phyloP scores from a whole-genome alignment of 1,284 basidiomycete species.

The Singerocomus inundabilis region DNA sequence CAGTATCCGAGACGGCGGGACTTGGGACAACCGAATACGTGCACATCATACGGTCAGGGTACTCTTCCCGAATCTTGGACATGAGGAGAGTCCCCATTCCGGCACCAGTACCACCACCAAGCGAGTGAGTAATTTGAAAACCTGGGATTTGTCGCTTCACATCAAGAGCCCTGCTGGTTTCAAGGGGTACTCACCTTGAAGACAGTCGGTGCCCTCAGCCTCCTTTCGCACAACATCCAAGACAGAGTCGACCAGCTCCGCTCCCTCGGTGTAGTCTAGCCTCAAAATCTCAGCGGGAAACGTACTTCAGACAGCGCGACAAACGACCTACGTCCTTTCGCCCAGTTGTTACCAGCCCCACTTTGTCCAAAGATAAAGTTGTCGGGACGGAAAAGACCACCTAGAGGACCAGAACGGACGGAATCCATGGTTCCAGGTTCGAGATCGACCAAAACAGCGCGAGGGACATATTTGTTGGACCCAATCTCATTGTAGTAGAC shows the following conservation, averaged over 20 bases:
- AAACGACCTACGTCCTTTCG: slow-evolving; percentile 79
- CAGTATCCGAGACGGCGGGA: slow-evolving; percentile 96
- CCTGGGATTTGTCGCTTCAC: slow-evolving; percentile 42
- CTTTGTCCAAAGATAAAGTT: slow-evolving; percentile 91
- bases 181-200: slow-evolving; percentile 65
- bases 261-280: slow-evolving; percentile 91
- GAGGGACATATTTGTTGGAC: slow-evolving; percentile 93
- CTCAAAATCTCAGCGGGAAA: neutral
- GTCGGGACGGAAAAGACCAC: slow-evolving; percentile 90
- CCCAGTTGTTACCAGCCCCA: slow-evolving; percentile 97
- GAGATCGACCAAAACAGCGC: slow-evolving; percentile 91
- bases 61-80: slow-evolving; percentile 91
- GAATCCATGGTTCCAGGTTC: slow-evolving; percentile 98
- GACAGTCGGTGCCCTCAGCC: slow-evolving; percentile 88
- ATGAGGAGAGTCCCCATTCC: slow-evolving; percentile 91
- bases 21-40: slow-evolving; percentile 96
- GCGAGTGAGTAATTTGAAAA: slow-evolving; percentile 96
- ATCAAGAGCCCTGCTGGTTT: neutral
- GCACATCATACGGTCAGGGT: slow-evolving; percentile 96
- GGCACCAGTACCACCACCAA: slow-evolving; percentile 96
- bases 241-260: slow-evolving; percentile 93
- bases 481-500: slow-evolving; percentile 95
- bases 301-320: neutral
- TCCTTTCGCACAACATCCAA: slow-evolving; percentile 88
- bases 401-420: slow-evolving; percentile 82